Percentiles rank a stretch among this genome's conserved stretches.
phyloP scores from a whole-genome alignment of 805 yeast genomes.

The Wickerhamomyces mucosus region DNA sequence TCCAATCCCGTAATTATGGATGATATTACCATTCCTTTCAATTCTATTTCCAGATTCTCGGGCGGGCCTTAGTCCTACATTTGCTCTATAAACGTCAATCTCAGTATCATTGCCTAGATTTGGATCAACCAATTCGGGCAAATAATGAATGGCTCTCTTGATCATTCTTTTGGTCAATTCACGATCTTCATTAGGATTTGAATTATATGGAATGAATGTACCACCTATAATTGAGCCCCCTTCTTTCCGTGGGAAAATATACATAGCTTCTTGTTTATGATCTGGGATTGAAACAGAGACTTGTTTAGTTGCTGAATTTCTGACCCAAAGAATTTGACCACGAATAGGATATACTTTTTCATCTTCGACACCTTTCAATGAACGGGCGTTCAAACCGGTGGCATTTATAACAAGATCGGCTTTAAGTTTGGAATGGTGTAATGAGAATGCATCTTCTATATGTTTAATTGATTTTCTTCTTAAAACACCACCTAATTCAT shows the following conservation, averaged over 20 bases:
- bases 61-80: slow-evolving; percentile 63
- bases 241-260: slow-evolving; percentile 62
- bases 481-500: slow-evolving; percentile 38
- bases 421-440: slow-evolving; percentile 27
- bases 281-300: slow-evolving; percentile 24
- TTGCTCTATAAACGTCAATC: slow-evolving; percentile 38
- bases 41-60: slow-evolving; percentile 51
- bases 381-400: slow-evolving; percentile 41
- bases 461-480: slow-evolving; percentile 30
- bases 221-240: slow-evolving; percentile 71
- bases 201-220: slow-evolving; percentile 21
- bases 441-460: slow-evolving; percentile 39
- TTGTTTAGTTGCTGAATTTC: slow-evolving; percentile 18
- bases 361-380: slow-evolving; percentile 38
- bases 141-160: slow-evolving; percentile 17
- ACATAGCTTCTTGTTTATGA: slow-evolving; percentile 35
- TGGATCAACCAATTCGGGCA: slow-evolving; percentile 24
- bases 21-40: slow-evolving; percentile 32
- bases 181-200: slow-evolving; percentile 28
- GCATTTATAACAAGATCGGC: slow-evolving; percentile 50
- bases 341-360: slow-evolving; percentile 38
- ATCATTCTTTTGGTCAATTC: slow-evolving; percentile 37
- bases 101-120: slow-evolving; percentile 23
- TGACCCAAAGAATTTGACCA: slow-evolving; percentile 44
- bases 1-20: slow-evolving; percentile 65